Evolutionary conservation across 495 filamentous ascomycete species (phyloP), one percentile per base, ranked within the genome.

Genomic region (Cairneyella variabilis): DNA sequence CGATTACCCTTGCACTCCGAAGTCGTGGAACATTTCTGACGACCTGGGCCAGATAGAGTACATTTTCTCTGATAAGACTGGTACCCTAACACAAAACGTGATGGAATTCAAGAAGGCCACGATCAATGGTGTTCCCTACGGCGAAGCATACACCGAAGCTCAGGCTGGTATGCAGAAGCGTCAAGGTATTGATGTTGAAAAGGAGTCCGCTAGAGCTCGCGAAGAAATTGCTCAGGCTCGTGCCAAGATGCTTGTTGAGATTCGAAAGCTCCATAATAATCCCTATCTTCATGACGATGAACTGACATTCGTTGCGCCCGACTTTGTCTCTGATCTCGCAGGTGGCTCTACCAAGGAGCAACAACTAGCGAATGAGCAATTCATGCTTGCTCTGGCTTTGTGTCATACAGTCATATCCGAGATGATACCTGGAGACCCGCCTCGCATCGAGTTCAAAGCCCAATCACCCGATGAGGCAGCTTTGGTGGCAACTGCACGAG

Each of bases 101-200:
- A 99, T 99, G 95, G 95, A 99, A 70, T 99, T 97, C 81, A 97
- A 97, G 69, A 99, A 99, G 64, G 87, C 83, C 53, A 95, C 89
- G 16, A 84, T 99, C 66, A 97, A 97, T 64, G 93, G 95, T 9
- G 77, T 90, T 48, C 81, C 91, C 8, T 99, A 99, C 62, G 95
- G 95, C 39, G 95, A 97, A 70, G 95, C 95, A 0, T 97, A 95
- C 64, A 97, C 95, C 0, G 95, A 99, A 69, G 95, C 95, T 0
- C 87, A 95, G 67, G 85, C 91, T 43, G 95, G 95, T 37, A 91
- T 97, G 87, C 88, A 93, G 67, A 88, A 90, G 67, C 82, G 93
- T 30, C 76, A 90, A 68, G 95, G 95, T 40, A 78, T 91, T 37
- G 80, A 97, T 69, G 85, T 88, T 12, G 95, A 91, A 49, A 79